Conservation (phyloP, 495 filamentous ascomycete species). For the Rhizodiscina lignyota region DNA sequence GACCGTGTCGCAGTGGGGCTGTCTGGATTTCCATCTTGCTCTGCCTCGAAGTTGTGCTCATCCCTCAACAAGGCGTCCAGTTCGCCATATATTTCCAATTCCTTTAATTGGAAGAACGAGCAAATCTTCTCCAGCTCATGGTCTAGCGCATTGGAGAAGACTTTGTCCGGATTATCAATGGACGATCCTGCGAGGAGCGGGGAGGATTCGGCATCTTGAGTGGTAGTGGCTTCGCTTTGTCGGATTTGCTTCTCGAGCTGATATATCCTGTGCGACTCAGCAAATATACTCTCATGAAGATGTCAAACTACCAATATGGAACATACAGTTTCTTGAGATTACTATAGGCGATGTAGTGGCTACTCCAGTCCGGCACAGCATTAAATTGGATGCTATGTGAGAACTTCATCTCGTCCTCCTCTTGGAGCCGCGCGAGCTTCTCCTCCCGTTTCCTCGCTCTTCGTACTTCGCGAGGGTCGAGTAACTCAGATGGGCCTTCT, state of each 20-base stretch:
- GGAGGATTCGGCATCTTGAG: constrained; percentile 61
- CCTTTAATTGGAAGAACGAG: constrained; percentile 76
- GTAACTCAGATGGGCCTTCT: too few relatives aligned
- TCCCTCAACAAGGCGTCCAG: constrained; percentile 62
- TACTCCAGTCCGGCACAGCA: constrained; percentile 96
- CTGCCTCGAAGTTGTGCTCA: constrained; percentile 50
- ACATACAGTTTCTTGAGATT: constrained; percentile 96
- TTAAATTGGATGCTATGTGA: constrained; percentile 99
- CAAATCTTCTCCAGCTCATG: constrained; percentile 84
- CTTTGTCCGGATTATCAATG: constrained; percentile 34
- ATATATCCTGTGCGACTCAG: constrained; percentile 55
- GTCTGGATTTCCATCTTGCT: constrained; percentile 18
- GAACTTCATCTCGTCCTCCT: constrained; percentile 92
- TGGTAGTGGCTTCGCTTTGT: constrained; percentile 22
- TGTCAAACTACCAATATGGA: background rate
- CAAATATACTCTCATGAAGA: constrained; percentile 8
- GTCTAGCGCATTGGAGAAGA: constrained; percentile 70
- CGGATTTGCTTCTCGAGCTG: constrained; percentile 67
- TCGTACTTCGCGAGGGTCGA: too few relatives aligned
- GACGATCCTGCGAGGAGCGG: constrained; percentile 51
- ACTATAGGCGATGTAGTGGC: constrained; percentile 91
- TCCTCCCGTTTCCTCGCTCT: constrained; percentile 17
- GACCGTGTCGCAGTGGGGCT: background rate
- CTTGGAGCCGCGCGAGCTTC: constrained; percentile 23
- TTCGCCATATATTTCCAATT: constrained; percentile 67